Base-by-base conservation (phyloP, 768 basidiomycete species). In the Peribolospora baueri region DNA sequence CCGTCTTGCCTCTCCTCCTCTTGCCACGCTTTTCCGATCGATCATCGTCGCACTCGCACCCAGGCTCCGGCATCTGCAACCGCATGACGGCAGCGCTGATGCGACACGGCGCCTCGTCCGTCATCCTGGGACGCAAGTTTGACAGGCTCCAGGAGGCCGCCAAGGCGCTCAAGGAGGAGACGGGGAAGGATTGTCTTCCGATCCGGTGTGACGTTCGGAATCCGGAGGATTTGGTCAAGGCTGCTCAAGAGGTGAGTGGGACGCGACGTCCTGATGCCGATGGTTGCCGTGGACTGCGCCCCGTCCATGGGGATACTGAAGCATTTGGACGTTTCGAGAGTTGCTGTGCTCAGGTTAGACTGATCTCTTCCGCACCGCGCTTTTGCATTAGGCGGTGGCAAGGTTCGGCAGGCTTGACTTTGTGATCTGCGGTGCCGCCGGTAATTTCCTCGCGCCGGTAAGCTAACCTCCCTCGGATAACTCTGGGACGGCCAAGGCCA, bases 381-480 rank as follows among this genome's bases (percentile, higher is more conserved):
- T 25, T 25, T 25, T 84, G 14, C 68, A 76, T 38, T 74, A 76
- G 64, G 76, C 83, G 1, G 75, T 88, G 13, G 75, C 78, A 58
- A 73, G 72, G 60, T 88, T 82, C 64, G 88, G 90, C 0, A 73
- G 73, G 59, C 85, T 98, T 56, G 90, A 98, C 69, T 91, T 84
- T 65, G 90, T 95, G 52, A 84, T 95, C 54, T 87, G 85, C 64
- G 87, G 87, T 83, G 88, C 88, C 46, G 91, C 91, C 56, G 91
- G 91, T 3, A 98, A 97, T 70, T 98, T 95, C 70, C 72, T 98
- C 39, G 81, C 82, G 2, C 81, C 87, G 11, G 84, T 91, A 56
- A 76, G 77, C 45, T 53, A 50, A 9, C 13, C 39, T 40, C 14
- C 14, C 41, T 10, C 8, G 37, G 14, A 3, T 25, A 10, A 11